These are phyloP conservation scores for Setaria italica DNA, from an alignment of 202 grass and related monocot genomes.

Conservation along the genomic window DNA sequence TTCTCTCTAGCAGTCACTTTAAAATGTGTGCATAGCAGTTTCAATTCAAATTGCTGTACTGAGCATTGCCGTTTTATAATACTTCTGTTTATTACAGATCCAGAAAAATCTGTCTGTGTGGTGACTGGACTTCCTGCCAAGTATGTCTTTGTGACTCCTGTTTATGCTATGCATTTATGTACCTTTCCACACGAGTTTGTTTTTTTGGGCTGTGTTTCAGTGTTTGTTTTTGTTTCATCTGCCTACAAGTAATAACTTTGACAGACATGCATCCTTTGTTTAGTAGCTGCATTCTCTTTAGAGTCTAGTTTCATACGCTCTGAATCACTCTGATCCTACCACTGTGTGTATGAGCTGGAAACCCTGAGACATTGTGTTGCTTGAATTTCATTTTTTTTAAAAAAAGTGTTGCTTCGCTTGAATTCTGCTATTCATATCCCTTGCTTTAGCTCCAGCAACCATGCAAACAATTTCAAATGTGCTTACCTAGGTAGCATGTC, in stretches of 20 bases:
- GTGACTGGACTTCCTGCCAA: constrained; percentile 82
- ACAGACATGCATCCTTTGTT: constrained; percentile 2
- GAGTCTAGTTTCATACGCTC: not conserved
- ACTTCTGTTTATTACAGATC: constrained; percentile 57
- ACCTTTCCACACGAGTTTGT: constrained; percentile 16
- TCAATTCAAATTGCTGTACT: constrained; percentile 1
- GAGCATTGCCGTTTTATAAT: not conserved
- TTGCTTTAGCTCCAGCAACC: not conserved
- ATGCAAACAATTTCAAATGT: not conserved
- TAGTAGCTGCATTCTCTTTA: constrained; percentile 2
- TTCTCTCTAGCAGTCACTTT: not conserved
- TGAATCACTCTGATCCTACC: not conserved
- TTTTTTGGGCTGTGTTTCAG: not conserved
- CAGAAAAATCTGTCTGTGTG: constrained; percentile 70
- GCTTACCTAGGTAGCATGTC: not conserved
- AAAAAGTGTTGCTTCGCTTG: not conserved
- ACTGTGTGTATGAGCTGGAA: not conserved
- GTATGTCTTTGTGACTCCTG: constrained; percentile 54
- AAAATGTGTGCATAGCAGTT: constrained; percentile 6
- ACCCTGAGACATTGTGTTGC: not conserved
- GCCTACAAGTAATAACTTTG: constrained; percentile 2
- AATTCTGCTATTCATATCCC: not conserved
- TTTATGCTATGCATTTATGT: constrained; percentile 20
- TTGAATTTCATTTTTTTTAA: too few species aligned
- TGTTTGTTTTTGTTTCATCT: not conserved